Base-by-base conservation (phyloP, 2,329 filamentous ascomycete genomes). In the Apiospora koreana region DNA sequence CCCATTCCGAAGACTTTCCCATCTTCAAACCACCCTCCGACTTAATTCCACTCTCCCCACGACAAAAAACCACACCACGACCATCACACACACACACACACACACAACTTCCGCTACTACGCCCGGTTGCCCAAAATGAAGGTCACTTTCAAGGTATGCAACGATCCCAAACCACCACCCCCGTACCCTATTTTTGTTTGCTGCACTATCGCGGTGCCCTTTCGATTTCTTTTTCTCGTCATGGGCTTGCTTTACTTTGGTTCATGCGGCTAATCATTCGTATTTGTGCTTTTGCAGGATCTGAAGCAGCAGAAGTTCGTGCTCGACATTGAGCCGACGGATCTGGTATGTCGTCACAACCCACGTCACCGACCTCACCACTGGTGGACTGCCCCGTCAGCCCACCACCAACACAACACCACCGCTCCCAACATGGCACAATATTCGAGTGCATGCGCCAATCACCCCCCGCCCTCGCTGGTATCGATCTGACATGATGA, bases 261-360 rank as follows among this genome's bases (percentile, higher is more conserved):
- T 62, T 62, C 54, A 31, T 62, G 54, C 31, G 54, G 54, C 54
- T 62, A 62, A 62, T 62, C 50, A 31, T 58, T 16, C 21, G 25
- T 58, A 62, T 38, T 62, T 38, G 54, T 54, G 23, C 41, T 66
- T 28, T 66, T 71, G 69, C 75, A 98, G 95, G 96, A 99, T 86
- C 89, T 99, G 79, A 98, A 98, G 88, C 96, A 98, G 84, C 93
- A 98, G 83, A 98, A 98, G 87, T 99, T 99, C 85, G 91, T 92
- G 79, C 93, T 99, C 86, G 95, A 98, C 76, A 94, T 94, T 79
- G 95, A 98, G 83, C 94, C 95, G 74, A 91, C 93, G 75, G 95
- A 98, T 81, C 93, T 94, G 82, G 95, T 98, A 91, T 78, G 92
- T 82, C 78, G 75, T 78, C 80, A 79, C 80, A 72, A 75, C 72